Conservation (phyloP, 2,329 filamentous ascomycete species). For the Exophiala oligosperma region DNA sequence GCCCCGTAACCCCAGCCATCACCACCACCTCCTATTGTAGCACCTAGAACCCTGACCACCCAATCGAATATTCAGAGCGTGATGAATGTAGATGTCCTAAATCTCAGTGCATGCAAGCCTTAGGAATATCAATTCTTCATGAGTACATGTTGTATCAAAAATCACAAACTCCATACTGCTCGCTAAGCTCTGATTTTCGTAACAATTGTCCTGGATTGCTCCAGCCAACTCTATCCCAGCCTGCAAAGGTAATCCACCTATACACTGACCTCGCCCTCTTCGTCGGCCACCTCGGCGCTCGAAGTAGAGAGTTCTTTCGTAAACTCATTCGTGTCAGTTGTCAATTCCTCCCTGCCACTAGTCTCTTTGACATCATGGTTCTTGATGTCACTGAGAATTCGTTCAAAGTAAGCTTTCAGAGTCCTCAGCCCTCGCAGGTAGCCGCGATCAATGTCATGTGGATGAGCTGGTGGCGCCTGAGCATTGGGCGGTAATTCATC, state of each 20-base stretch:
- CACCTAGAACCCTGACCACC: not conserved
- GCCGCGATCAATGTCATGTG: slow-evolving; percentile 78
- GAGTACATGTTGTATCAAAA: not conserved
- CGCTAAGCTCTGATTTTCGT: slow-evolving; percentile 12
- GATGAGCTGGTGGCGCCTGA: slow-evolving; percentile 77
- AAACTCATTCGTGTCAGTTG: slow-evolving; percentile 14
- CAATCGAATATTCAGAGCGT: not conserved
- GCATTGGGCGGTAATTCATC: slow-evolving; percentile 61
- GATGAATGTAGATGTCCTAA: not conserved
- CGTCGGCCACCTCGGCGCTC: slow-evolving; percentile 11
- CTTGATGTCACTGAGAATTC: slow-evolving; percentile 77
- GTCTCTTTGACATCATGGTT: slow-evolving; percentile 44
- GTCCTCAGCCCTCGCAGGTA: slow-evolving; percentile 83
- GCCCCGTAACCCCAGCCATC: no score
- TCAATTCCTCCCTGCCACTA: slow-evolving; percentile 43
- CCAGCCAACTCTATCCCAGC: slow-evolving; percentile 7
- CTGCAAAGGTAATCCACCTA: slow-evolving; percentile 1
- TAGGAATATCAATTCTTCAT: not conserved
- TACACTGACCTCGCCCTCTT: slow-evolving; percentile 26
- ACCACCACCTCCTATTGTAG: not conserved
- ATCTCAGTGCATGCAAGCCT: not conserved
- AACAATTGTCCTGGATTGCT: slow-evolving; percentile 18
- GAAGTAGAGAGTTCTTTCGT: slow-evolving; percentile 9
- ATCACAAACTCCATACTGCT: slow-evolving; percentile 21
- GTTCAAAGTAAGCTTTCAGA: slow-evolving; percentile 78